These are phyloP conservation scores for Polytrichum commune DNA, from an alignment of 225 moss, liverwort and hornwort species.

Conservation along the genomic window DNA sequence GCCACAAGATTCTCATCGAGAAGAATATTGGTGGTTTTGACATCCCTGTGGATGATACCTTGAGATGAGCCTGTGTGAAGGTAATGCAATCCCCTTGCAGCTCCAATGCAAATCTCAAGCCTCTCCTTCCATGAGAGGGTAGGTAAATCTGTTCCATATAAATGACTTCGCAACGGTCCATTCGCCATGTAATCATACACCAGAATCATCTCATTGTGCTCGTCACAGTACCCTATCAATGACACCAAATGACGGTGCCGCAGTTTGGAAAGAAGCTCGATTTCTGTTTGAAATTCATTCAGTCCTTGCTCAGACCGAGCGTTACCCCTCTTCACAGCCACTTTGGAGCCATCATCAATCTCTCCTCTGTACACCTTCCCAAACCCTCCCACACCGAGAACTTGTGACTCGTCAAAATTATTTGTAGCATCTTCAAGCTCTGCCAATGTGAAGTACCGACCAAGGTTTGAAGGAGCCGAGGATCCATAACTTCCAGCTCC, in stretches of 20 bases:
- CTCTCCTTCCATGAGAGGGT: conserved; percentile 64
- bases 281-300: conserved; percentile 13
- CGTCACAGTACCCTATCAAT: conserved; percentile 14
- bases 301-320: conserved; percentile 8
- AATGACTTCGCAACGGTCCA: conserved; percentile 7
- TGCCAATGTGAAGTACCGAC: conserved; percentile 19
- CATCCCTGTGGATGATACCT: conserved; percentile 65
- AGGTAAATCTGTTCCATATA: conserved; percentile 32
- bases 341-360: conserved; percentile 11
- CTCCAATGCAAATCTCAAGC: conserved; percentile 62
- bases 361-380: conserved; percentile 15
- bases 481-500: conserved; percentile 32
- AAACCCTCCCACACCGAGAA: conserved; percentile 12
- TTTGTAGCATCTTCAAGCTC: conserved; percentile 14
- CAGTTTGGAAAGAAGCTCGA: conserved; percentile 11
- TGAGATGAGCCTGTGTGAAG: conserved; percentile 60
- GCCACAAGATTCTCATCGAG: conserved; percentile 69
- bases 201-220: conserved; percentile 13
- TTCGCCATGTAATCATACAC: conserved; percentile 16
- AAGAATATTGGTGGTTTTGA: conserved; percentile 69
- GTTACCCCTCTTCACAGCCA: conserved; percentile 15
- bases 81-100: conserved; percentile 57
- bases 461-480: conserved; percentile 16
- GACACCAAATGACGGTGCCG: conserved; percentile 13
- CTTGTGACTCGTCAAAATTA: conserved; percentile 10